Evolutionary conservation across 108 stramenopile genomes (phyloP).

Genomic region (Epithemia pelagica): DNA sequence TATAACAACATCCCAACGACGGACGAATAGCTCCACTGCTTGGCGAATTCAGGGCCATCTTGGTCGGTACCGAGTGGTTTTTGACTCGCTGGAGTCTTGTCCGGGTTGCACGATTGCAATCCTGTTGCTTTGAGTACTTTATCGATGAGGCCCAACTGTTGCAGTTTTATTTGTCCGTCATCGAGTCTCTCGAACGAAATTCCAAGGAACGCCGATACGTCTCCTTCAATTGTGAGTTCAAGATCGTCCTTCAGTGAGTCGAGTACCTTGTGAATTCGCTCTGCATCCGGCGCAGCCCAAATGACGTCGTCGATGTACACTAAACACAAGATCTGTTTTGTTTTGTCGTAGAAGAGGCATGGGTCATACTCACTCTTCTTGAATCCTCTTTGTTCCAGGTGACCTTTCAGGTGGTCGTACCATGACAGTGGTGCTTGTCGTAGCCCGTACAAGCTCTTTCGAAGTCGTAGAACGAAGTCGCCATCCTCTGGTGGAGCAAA

Average conservation of each 20-base stretch:
- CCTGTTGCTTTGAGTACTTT: constrained; percentile 28
- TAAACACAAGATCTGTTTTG: constrained; percentile 31
- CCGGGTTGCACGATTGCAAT: constrained; percentile 4
- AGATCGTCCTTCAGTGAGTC: constrained; percentile 10
- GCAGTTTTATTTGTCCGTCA: constrained; percentile 16
- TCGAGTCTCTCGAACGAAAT: constrained; percentile 23
- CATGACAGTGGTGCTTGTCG: constrained; percentile 9
- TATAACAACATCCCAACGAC: constrained; percentile 41
- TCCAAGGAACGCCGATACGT: constrained; percentile 36
- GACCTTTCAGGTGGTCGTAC: too few species aligned
- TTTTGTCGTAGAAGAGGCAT: constrained; percentile 40
- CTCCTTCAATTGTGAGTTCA: constrained; percentile 25
- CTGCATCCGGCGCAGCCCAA: constrained; percentile 9
- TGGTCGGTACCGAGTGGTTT: constrained; percentile 10
- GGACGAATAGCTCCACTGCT: constrained; percentile 29
- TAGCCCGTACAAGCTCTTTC: constrained; percentile 21
- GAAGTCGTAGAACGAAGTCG: constrained; percentile 22
- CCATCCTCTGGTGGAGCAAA: constrained; percentile 12
- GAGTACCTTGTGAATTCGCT: constrained; percentile 14
- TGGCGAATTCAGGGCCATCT: not conserved
- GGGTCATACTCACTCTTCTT: constrained; percentile 26
- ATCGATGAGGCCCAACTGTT: constrained; percentile 30
- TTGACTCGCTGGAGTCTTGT: too few species aligned
- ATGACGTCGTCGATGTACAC: constrained; percentile 42
- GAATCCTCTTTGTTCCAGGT: constrained; percentile 15